These are phyloP conservation scores for Sugiyamaella americana DNA, from an alignment of 805 yeast genomes.

Conservation along the genomic window DNA sequence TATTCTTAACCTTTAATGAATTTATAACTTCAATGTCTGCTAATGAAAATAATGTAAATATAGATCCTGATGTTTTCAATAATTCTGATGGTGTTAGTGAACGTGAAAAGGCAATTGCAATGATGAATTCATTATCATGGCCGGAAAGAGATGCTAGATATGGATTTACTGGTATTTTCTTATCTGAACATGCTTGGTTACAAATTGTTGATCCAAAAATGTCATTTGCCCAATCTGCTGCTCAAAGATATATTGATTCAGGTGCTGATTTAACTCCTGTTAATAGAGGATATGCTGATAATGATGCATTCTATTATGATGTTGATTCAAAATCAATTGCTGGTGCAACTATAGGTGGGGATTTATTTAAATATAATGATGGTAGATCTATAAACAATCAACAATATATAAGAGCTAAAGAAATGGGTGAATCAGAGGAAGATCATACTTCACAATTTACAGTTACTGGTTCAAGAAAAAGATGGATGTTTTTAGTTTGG, in stretches of 20 bases:
- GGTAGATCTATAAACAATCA: slow-evolving; percentile 22
- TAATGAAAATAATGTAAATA: slow-evolving; percentile 6
- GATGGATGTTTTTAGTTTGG: slow-evolving; percentile 37
- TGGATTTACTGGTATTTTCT: slow-evolving; percentile 37
- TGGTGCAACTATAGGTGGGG: slow-evolving; percentile 30
- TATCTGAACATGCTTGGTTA: slow-evolving; percentile 38
- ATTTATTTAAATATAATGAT: slow-evolving; percentile 32
- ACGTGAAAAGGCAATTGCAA: slow-evolving; percentile 29
- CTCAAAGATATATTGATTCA: slow-evolving; percentile 24
- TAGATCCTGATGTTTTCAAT: not conserved
- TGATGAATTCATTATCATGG: slow-evolving; percentile 31
- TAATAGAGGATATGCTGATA: slow-evolving; percentile 20
- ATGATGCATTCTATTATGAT: slow-evolving; percentile 30
- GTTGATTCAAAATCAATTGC: slow-evolving; percentile 29
- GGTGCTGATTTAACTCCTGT: slow-evolving; percentile 8
- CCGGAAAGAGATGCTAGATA: slow-evolving; percentile 33
- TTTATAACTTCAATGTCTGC: slow-evolving; percentile 23
- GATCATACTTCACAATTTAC: slow-evolving; percentile 29
- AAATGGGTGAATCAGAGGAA: slow-evolving; percentile 29
- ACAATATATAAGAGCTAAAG: slow-evolving; percentile 26
- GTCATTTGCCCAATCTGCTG: slow-evolving; percentile 32
- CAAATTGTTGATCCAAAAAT: slow-evolving; percentile 35
- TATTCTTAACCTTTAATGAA: slow-evolving; percentile 36
- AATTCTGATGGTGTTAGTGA: slow-evolving; percentile 21
- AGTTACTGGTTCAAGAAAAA: slow-evolving; percentile 28